Conservation (phyloP, 1,139 yeast species). For the Saccharomyces uvarum region DNA sequence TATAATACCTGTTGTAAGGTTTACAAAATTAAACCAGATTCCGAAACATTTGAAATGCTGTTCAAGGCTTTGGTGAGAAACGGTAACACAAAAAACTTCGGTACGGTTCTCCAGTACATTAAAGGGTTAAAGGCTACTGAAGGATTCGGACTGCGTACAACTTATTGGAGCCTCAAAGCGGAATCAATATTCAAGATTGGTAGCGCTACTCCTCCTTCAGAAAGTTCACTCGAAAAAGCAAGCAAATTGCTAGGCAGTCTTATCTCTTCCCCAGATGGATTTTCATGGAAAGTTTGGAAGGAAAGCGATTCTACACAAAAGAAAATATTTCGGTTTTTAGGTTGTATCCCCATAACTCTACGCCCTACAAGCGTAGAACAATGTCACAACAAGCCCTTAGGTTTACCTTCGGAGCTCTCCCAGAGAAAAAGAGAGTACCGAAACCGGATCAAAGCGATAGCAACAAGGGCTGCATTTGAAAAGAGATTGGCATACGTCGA, state of each 20-base stretch:
- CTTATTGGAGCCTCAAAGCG: conserved; percentile 25
- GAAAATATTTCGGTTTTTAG: conserved; percentile 17
- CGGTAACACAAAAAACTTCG: conserved; percentile 29
- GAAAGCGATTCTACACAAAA: conserved; percentile 10
- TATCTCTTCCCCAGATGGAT: conserved; percentile 2
- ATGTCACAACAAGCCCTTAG: background rate
- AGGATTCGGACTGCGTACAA: conserved; percentile 9
- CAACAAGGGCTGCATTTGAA: conserved; percentile 21
- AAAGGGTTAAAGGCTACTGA: conserved; percentile 4
- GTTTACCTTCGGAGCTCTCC: background rate
- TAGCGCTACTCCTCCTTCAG: background rate
- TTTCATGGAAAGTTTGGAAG: conserved; percentile 16
- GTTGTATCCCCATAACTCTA: conserved; percentile 20
- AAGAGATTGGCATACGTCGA: conserved; percentile 20
- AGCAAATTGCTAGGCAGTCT: conserved; percentile 4
- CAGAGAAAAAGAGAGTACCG: conserved; percentile 17
- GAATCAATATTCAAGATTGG: conserved; percentile 17
- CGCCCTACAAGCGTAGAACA: background rate
- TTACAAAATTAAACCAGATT: conserved; percentile 26
- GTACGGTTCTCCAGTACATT: conserved; percentile 16
- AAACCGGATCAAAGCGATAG: conserved; percentile 17
- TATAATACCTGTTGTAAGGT: conserved; percentile 26
- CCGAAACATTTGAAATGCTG: conserved; percentile 29
- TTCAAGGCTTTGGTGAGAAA: conserved; percentile 32
- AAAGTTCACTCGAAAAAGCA: conserved; percentile 7